Percentiles rank a stretch among this genome's conserved stretches.
Evolutionary conservation across 1,284 basidiomycete genomes (phyloP).

Genomic region (Tremellales sp.): DNA sequence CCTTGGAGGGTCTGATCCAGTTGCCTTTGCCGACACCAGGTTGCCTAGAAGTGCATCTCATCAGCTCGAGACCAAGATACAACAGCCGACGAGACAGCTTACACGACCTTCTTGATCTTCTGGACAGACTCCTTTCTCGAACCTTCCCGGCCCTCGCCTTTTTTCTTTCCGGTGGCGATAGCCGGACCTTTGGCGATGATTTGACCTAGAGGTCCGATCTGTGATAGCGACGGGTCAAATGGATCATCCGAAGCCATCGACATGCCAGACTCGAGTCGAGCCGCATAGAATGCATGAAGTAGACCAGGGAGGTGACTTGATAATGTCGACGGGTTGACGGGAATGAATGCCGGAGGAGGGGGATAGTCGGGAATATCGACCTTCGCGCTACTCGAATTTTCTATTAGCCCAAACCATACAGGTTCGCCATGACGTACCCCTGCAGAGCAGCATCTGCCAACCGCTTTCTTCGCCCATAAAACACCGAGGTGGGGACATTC

Average conservation of each 20-base stretch:
- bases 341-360: conserved; percentile 73
- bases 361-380: conserved; percentile 68
- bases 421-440: conserved; percentile 18
- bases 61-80: background rate
- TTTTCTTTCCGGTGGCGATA: conserved; percentile 12
- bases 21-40: conserved; percentile 46
- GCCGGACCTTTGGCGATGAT: conserved; percentile 31
- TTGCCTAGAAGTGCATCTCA: conserved; percentile 14
- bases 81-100: conserved; percentile 9
- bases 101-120: conserved; percentile 37
- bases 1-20: conserved; percentile 46
- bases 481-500: conserved; percentile 70
- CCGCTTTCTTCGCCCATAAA: conserved; percentile 62
- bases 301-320: conserved; percentile 75
- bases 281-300: conserved; percentile 69
- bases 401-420: background rate
- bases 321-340: conserved; percentile 61
- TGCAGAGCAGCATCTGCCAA: conserved; percentile 17
- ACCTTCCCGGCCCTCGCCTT: conserved; percentile 5
- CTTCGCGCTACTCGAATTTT: conserved; percentile 49
- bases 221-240: conserved; percentile 37
- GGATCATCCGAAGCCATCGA: conserved; percentile 32
- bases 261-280: conserved; percentile 52
- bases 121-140: conserved; percentile 18
- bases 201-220: conserved; percentile 45